phyloP scores from a whole-genome alignment of 257 asterid genomes.

The Fraxinus quadrangulata region DNA sequence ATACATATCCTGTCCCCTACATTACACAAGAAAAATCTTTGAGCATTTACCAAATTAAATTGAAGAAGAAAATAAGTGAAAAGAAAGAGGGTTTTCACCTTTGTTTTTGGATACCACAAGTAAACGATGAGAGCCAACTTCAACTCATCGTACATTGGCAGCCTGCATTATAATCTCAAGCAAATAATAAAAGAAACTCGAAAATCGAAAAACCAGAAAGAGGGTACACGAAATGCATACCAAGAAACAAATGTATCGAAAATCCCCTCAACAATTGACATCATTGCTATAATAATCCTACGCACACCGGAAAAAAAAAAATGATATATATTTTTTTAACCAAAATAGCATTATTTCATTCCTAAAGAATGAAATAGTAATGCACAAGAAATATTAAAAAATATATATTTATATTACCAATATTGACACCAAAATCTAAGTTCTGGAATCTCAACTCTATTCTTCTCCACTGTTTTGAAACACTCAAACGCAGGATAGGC shows the following conservation, averaged over 20 bases:
- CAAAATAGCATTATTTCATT: too few species aligned
- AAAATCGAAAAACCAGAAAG: not conserved
- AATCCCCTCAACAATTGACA: constrained; percentile 59
- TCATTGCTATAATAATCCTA: constrained; percentile 69
- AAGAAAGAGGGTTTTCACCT: constrained; percentile 18
- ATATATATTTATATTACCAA: constrained; percentile 48
- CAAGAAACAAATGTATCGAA: constrained; percentile 64
- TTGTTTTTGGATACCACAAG: constrained; percentile 49
- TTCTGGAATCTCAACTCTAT: constrained; percentile 62
- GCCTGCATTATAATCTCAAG: constrained; percentile 24
- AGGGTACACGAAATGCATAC: constrained; percentile 34
- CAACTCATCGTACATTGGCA: constrained; percentile 51
- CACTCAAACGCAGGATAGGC: constrained; percentile 96
- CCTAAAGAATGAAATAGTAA: too few species aligned
- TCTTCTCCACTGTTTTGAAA: constrained; percentile 76
- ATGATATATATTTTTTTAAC: too few species aligned
- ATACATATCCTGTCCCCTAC: constrained; percentile 70
- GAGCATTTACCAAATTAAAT: not conserved
- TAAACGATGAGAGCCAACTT: constrained; percentile 47
- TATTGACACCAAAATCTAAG: constrained; percentile 97
- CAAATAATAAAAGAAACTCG: not conserved
- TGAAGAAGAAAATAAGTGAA: not conserved
- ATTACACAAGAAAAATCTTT: not conserved
- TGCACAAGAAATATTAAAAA: too few species aligned
- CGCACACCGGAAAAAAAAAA: too few species aligned